Evolutionary conservation across 768 basidiomycete species (phyloP), one percentile per base, ranked within the genome.

Genomic region (Suillus americanus): DNA sequence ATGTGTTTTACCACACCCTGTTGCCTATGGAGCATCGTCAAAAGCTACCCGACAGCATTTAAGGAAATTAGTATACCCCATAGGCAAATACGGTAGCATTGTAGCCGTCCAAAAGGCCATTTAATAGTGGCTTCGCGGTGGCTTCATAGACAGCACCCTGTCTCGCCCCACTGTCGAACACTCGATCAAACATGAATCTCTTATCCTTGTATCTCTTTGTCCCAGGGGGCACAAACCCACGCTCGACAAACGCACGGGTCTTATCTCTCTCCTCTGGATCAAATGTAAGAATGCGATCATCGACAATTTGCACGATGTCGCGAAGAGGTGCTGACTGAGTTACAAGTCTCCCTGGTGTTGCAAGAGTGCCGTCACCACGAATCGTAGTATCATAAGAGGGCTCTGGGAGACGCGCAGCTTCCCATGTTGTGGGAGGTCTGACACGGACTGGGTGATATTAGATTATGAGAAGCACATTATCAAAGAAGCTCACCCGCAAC

Each of bases 1-100:
- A 77, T 99, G 96, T 5, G 97, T 99, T 79, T 99, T 99, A 68
- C 97, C 97, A 75, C 97, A 99, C n/a, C 97, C 97, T n/a, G 97
- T 99, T 28, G 97, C 97, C 97, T 99, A 72, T 64, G 56, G 51
- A 66, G 61, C 56, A 68, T 71, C 62, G 59, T 67, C 55, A 35
- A 68, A 35, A 62, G 61, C 30, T 60, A 56, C 60, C 57, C 33
- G 64, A 35, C 25, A 38, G 37, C 23, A 18, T 30, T 60, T 30
- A 62, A 23, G 45, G 43, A 10, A 57, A 64, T 60, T 45, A 46
- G 81, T 92, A 75, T 77, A 99, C 97, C 43, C 97, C 97, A 75
- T 99, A 99, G 4, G 97, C 97, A 80, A 99, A 99, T 10, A 98
- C 92, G 13, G 97, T 99, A 51, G 95, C 91, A 71, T 99, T 98